Base-by-base conservation (phyloP, 75 land plant genomes). In the Isoetes taiwanensis region DNA sequence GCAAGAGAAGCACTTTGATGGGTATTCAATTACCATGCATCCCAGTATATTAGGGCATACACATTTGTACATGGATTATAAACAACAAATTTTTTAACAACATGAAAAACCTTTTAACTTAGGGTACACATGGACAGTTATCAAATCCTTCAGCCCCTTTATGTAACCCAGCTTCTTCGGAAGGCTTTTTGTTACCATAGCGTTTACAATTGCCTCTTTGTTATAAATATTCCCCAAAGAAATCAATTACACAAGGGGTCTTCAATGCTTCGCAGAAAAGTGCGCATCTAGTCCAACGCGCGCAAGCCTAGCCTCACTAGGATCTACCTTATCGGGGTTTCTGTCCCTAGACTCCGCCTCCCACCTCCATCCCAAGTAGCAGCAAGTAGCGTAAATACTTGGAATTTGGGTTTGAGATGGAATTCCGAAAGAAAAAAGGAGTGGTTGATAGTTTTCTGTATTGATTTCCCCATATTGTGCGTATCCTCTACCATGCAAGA, bases 311-410 rank as follows among this genome's bases (percentile, higher is more conserved):
- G 50, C 50, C 50, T 46, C 50, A 23, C 23, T 46, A 3, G 50
- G 50, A 46, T 46, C 50, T 8, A 46, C 50, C 50, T 46, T 46
- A 19, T 46, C 50, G 5, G 50, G 50, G 8, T 46, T 46, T 23
- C 23, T 46, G 12, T 46, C 50, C 50, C 50, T 46, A 6, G 50
- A 46, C 16, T 46, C 50, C 25, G 50, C 50, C 8, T 23, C 50
- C 16, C 50, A 46, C 50, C 50, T 16, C 50, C 50, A 46, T 46
- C 50, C 25, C 50, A 19, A 19, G 21, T 23, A 4, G 21, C 50
- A 4, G 21, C 50, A 6, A 5, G 5, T 5, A 46, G 12, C 50
- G 21, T 46, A n/a, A 46, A 6, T n/a, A 19, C 50, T n/a, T n/a
- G n/a, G n/a, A n/a, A n/a, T n/a, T n/a, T n/a, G n/a, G n/a, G n/a